phyloP scores from a whole-genome alignment of 805 yeast species.

The Kodamaea hsintzibuensis region DNA sequence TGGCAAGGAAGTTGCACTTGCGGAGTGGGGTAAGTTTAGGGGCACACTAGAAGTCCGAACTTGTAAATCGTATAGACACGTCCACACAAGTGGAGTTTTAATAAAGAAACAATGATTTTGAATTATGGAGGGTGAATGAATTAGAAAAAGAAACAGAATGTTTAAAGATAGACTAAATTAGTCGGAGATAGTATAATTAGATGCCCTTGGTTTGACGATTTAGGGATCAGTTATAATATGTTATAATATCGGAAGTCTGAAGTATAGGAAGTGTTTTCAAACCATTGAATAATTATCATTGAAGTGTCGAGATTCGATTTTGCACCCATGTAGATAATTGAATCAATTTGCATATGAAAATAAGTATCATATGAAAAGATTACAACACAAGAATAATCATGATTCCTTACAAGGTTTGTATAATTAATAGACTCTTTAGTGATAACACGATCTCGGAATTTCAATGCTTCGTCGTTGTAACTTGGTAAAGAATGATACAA shows the following conservation, averaged over 20 bases:
- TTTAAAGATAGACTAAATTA: neutral
- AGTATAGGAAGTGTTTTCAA: neutral
- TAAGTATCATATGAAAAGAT: neutral
- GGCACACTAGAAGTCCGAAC: neutral
- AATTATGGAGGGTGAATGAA: neutral
- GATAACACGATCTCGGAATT: too few species aligned
- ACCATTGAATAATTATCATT: neutral
- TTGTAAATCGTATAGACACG: neutral
- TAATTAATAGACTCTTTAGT: too few species aligned
- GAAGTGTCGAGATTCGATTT: neutral
- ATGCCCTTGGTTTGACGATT: neutral
- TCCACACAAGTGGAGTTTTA: neutral
- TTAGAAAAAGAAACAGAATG: neutral
- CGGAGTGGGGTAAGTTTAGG: neutral
- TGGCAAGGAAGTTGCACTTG: slow-evolving; percentile 6
- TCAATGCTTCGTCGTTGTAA: too few species aligned
- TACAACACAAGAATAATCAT: too few species aligned
- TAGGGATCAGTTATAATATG: too few species aligned
- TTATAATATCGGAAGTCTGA: neutral
- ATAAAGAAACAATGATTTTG: neutral
- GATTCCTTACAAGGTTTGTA: too few species aligned
- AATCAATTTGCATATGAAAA: neutral
- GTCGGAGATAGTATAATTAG: neutral
- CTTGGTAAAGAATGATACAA: too few species aligned
- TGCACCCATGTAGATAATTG: neutral